Evolutionary conservation across 352 stramenopile species (phyloP), one percentile per base, ranked within the genome.

Genomic region (Pythium plurisporium): DNA sequence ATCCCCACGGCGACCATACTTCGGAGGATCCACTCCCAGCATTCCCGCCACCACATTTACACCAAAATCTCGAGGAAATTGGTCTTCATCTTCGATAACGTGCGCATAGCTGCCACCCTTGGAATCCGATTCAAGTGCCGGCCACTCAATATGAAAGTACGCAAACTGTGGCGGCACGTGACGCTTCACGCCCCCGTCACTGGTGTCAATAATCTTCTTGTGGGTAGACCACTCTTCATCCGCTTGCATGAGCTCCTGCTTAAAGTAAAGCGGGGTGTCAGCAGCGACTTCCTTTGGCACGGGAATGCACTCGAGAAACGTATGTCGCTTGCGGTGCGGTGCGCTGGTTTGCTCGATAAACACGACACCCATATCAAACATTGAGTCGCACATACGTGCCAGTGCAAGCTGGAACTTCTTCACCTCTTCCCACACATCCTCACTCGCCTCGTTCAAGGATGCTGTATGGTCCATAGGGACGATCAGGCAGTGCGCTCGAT

Each of bases 131-230:
- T 20, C 36, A 1, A 20, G 23, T 0, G 38, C 36, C 2, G 56
- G 49, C 85, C 85, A 94, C 60, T 89, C 80, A 37, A 94, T 89
- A 59, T 94, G 79, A 55, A 92, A 94, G 44, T 93, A 94, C 25
- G 82, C 64, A 55, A 92, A 91, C n/a, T 87, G 81, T 20, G 74
- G 69, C 7, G 85, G 85, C 5, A 94, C 68, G 36, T 87, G 72
- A 25, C 69, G 74, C 53, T 74, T 75, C 30, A 92, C 65, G 3
- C 79, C 79, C 8, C 76, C 74, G 37, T 81, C 72, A 42, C 55
- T 76, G 9, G 80, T 91, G 51, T 90, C 73, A 49, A 94, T 82
- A 45, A 94, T 78, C 59, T 89, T 87, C 53, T 87, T 85, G 65
- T 94, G 85, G 15, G 81, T 90, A 23, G 73, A 67, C 82, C 82